Conservation (phyloP, 1,284 basidiomycete species). For the Puccinia hordei region DNA sequence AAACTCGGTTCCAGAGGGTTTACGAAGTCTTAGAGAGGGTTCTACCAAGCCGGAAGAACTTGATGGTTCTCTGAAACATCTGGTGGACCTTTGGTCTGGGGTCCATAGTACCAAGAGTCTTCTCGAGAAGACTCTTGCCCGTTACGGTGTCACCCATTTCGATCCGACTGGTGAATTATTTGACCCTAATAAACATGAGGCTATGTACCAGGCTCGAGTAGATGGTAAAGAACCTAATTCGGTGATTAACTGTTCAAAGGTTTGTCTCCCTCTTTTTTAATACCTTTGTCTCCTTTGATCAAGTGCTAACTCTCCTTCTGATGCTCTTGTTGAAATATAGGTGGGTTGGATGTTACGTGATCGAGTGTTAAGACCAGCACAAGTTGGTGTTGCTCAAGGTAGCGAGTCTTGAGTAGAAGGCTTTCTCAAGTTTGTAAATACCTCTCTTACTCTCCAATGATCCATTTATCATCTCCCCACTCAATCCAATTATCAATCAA, state of each 20-base stretch:
- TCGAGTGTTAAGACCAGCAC: conserved; percentile 85
- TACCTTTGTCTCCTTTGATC: conserved; percentile 51
- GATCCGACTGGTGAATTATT: conserved; percentile 90
- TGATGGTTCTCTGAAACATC: conserved; percentile 64
- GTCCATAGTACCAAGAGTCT: conserved; percentile 89
- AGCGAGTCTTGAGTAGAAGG: conserved; percentile 7
- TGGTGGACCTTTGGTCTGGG: conserved; percentile 76
- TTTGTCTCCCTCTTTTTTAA: conserved; percentile 65
- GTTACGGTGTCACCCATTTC: conserved; percentile 86
- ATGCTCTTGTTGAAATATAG: background rate
- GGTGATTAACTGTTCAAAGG: conserved; percentile 87
- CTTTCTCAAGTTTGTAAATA: too few species aligned
- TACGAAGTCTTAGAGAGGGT: background rate
- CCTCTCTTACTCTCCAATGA: too few species aligned
- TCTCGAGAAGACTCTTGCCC: conserved; percentile 83
- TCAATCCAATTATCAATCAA: background rate
- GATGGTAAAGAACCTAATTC: conserved; percentile 81
- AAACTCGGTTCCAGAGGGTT: conserved; percentile 68
- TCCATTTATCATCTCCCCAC: too few species aligned
- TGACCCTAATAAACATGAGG: conserved; percentile 93
- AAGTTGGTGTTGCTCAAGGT: conserved; percentile 82
- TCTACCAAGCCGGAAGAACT: conserved; percentile 42
- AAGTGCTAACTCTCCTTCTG: too few species aligned
- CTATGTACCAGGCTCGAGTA: conserved; percentile 90
- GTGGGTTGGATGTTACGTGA: conserved; percentile 75